Conservation (phyloP, 2,329 filamentous ascomycete species). For the Paraphaeosphaeria minitans region DNA sequence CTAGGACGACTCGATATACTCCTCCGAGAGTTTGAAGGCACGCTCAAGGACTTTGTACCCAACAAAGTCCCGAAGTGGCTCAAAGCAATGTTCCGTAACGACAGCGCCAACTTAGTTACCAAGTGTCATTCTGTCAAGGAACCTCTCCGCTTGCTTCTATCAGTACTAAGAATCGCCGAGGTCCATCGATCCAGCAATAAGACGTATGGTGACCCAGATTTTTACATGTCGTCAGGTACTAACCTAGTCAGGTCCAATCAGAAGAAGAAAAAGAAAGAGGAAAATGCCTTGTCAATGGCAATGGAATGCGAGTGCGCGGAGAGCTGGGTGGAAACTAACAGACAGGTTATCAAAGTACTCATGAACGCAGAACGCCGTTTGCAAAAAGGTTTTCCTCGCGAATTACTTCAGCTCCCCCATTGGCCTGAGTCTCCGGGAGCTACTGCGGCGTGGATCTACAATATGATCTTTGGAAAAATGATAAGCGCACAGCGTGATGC, state of each 20-base stretch:
- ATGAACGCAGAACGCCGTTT: conserved; percentile 6
- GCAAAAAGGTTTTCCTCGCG: not conserved
- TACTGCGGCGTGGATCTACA: conserved; percentile 12
- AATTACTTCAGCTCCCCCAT: not conserved
- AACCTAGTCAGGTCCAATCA: not conserved
- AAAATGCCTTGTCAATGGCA: not conserved
- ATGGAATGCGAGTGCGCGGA: conserved; percentile 10
- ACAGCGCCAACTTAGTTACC: not conserved
- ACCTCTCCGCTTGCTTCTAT: not conserved
- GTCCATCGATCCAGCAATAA: not conserved
- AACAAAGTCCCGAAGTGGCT: not conserved
- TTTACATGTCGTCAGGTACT: not conserved
- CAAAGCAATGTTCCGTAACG: not conserved
- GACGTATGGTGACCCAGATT: not conserved
- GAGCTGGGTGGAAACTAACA: conserved; percentile 9
- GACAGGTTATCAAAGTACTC: conserved; percentile 13
- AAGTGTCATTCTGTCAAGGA: conserved; percentile 6
- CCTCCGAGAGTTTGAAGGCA: not conserved
- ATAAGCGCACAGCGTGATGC: not conserved
- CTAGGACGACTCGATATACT: not conserved
- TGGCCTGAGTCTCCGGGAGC: conserved; percentile 8
- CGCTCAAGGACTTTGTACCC: not conserved
- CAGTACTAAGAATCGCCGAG: conserved; percentile 1
- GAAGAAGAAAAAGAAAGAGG: conserved; percentile 1
- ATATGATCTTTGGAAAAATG: conserved; percentile 1